Evolutionary conservation across 2,329 filamentous ascomycete species (phyloP), one percentile per base, ranked within the genome.

Genomic region (Scedosporium dehoogii): DNA sequence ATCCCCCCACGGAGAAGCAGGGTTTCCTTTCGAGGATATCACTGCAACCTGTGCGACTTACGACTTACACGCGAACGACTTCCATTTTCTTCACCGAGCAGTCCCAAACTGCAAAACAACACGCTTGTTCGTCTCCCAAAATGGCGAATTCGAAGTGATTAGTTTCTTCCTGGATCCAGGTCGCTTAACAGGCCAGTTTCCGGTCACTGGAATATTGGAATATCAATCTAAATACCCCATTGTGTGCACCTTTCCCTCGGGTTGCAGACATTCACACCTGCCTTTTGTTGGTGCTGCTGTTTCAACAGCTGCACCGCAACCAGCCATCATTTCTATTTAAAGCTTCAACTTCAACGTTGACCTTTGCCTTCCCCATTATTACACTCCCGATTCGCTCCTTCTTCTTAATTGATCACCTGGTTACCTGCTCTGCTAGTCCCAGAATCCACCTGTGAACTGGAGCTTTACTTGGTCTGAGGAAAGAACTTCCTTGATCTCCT

Each of bases 21-120:
- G 51, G 51, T 55, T 55, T 55, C 51, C 51, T 55, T 27, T 23
- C 12, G 21, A 55, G 51, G 51, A 55, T 23, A 27, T 55, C 18
- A 23, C 10, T 55, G 51, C 21, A 23, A 38, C 33, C 33, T 38
- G 21, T 25, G 18, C 51, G 12, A 18, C 23, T 23, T 23, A 27
- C 51, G 18, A 55, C 51, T 55, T 55, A 55, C 51, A 55, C 51
- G 51, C 51, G 51, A 55, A 55, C 51, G 51, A 4, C 51, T 55
- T 55, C 51, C 51, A 23, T 48, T 55, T 55, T 55, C 51, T 55
- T 55, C 18, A 55, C 51, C 51, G 51, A 55, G 51, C 51, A 55
- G 51, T 55, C 23, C 23, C 12, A 48, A 48, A 48, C 44, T 23
- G 9, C 51, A 23, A 18, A 55, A 25, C 18, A 55, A 55, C 12